Evolutionary conservation across 192 early-diverging fungal genomes (phyloP).

Genomic region (Umbelopsis isabellina): DNA sequence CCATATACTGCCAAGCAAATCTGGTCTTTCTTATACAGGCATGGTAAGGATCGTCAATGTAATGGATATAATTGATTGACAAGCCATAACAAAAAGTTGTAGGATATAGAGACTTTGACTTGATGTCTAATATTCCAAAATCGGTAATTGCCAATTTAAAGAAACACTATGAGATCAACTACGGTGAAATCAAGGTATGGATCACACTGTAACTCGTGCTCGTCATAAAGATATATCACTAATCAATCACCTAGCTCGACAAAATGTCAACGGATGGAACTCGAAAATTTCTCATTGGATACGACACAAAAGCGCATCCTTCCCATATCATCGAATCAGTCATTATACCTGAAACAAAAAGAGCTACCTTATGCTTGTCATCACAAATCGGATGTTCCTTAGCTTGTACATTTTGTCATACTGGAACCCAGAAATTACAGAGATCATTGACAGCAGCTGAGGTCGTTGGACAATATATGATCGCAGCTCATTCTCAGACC

Average conservation of each 20-base stretch:
- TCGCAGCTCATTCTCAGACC: slow-evolving; percentile 55
- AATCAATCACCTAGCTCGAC: slow-evolving; percentile 29
- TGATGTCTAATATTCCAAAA: slow-evolving; percentile 68
- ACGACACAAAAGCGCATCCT: slow-evolving; percentile 50
- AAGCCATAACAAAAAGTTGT: background rate
- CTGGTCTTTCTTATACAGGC: slow-evolving; percentile 48
- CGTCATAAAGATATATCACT: background rate
- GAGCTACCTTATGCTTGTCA: slow-evolving; percentile 78
- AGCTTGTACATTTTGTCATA: slow-evolving; percentile 89
- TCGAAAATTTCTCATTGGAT: slow-evolving; percentile 65
- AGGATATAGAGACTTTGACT: slow-evolving; percentile 65
- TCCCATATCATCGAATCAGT: slow-evolving; percentile 74
- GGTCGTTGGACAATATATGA: slow-evolving; percentile 72
- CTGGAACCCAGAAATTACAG: slow-evolving; percentile 84
- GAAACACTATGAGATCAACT: slow-evolving; percentile 44
- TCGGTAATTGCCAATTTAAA: slow-evolving; percentile 52
- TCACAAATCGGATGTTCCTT: slow-evolving; percentile 87
- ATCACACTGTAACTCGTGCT: background rate
- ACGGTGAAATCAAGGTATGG: slow-evolving; percentile 48
- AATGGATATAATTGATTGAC: background rate
- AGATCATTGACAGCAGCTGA: slow-evolving; percentile 76
- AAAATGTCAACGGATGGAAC: slow-evolving; percentile 61
- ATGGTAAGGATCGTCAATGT: slow-evolving; percentile 21
- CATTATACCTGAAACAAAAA: slow-evolving; percentile 68
- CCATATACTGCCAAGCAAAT: slow-evolving; percentile 49